phyloP scores from a whole-genome alignment of 495 filamentous ascomycete genomes.

The Choiromyces venosus region DNA sequence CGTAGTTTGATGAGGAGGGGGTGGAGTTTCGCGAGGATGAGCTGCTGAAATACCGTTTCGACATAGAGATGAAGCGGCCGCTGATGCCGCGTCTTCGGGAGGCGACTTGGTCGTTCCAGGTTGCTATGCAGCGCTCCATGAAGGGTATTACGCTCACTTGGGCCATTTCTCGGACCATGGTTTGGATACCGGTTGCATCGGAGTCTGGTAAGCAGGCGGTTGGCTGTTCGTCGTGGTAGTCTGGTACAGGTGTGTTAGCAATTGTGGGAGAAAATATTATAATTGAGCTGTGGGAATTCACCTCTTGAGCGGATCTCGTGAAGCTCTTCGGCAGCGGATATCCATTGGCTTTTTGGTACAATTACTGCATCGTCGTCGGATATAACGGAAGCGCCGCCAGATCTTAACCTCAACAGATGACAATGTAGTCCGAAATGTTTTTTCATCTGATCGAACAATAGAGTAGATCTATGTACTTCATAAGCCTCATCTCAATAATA shows the following conservation, averaged over 20 bases:
- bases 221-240: constrained; percentile 50
- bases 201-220: constrained; percentile 83
- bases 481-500: constrained; percentile 12
- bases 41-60: constrained; percentile 70
- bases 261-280: constrained; percentile 37
- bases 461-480: constrained; percentile 36
- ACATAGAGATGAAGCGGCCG: constrained; percentile 86
- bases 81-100: constrained; percentile 78
- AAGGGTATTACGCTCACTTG: constrained; percentile 86
- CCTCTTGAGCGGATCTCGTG: constrained; percentile 61
- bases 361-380: constrained; percentile 88
- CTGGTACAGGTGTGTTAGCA: constrained; percentile 6
- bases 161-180: constrained; percentile 85
- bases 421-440: constrained; percentile 92
- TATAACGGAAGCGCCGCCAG: constrained; percentile 68
- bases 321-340: constrained; percentile 79
- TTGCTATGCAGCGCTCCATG: constrained; percentile 83
- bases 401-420: constrained; percentile 79
- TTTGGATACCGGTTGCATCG: constrained; percentile 76
- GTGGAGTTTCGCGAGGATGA: constrained; percentile 48
- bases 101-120: constrained; percentile 98
- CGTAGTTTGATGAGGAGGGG: constrained; percentile 62
- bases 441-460: constrained; percentile 93
- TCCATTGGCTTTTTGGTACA: constrained; percentile 77
- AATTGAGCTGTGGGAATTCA: constrained; percentile 36